Evolutionary conservation across 176 grass and related monocot genomes (phyloP).

Genomic region (Rhynchospora tenuis): DNA sequence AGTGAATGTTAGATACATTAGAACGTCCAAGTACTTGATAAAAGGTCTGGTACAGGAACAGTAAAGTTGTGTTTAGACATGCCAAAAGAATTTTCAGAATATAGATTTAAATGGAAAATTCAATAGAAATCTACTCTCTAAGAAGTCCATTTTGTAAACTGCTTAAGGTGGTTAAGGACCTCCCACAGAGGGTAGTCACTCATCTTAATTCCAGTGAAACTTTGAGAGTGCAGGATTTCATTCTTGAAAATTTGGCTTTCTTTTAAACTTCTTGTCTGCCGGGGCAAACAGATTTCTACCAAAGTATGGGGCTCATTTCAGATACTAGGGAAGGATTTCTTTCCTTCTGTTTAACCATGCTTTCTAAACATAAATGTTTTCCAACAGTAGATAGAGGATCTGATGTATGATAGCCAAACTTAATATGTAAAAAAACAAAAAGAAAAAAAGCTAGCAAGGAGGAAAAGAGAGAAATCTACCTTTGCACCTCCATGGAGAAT

Average conservation of each 20-base stretch:
- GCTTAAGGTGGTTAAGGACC: not conserved
- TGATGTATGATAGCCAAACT: not conserved
- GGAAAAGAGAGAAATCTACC: slow-evolving; percentile 24
- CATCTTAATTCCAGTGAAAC: not conserved
- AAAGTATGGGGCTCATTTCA: not conserved
- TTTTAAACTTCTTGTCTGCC: not conserved
- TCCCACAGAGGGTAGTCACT: not conserved
- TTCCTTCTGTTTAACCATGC: not conserved
- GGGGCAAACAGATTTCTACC: not conserved
- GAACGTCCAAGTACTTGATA: not conserved
- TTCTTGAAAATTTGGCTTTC: not conserved
- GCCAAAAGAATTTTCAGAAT: not conserved
- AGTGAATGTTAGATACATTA: slow-evolving; percentile 19
- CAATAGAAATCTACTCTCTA: not conserved
- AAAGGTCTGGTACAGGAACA: not conserved
- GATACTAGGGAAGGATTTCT: not conserved
- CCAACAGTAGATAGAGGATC: not conserved
- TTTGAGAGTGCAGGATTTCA: not conserved
- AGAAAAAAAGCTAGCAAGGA: not conserved
- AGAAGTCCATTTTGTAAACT: not conserved
- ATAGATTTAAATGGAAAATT: not conserved
- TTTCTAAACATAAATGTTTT: not conserved
- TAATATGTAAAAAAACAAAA: not conserved
- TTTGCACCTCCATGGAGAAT: slow-evolving; percentile 98
- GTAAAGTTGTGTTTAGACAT: not conserved